Evolutionary conservation across 768 basidiomycete genomes (phyloP).

Genomic region (Boletellus emodensis): DNA sequence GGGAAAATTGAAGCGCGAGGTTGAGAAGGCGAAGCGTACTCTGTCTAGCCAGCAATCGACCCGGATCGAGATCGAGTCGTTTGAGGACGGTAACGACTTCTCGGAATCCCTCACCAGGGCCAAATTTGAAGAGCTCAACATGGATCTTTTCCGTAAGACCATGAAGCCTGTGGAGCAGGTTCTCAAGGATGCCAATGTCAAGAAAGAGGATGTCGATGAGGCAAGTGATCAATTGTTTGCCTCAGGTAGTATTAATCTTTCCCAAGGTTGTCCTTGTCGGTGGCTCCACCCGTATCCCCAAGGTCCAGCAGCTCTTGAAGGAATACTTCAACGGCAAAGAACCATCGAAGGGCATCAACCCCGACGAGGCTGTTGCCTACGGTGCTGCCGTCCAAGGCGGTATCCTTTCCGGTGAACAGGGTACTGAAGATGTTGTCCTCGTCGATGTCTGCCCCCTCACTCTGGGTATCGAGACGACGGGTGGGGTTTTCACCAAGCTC

Average conservation of each 20-base stretch:
- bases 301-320: conserved; percentile 97
- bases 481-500: conserved; percentile 96
- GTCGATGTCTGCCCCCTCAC: conserved; percentile 97
- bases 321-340: conserved; percentile 97
- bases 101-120: conserved; percentile 95
- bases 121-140: conserved; percentile 98
- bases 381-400: conserved; percentile 99
- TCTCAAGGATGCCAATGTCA: conserved; percentile 94
- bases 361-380: conserved; percentile 98
- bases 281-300: conserved; percentile 99
- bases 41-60: conserved; percentile 86
- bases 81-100: conserved; percentile 96
- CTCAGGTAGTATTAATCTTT: background rate
- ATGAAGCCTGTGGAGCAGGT: conserved; percentile 99
- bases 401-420: conserved; percentile 93
- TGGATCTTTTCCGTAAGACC: conserved; percentile 98
- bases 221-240: conserved; percentile 33
- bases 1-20: conserved; percentile 89
- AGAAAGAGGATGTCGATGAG: conserved; percentile 96
- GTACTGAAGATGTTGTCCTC: conserved; percentile 85
- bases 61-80: conserved; percentile 91
- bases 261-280: conserved; percentile 81
- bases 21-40: conserved; percentile 94
- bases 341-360: conserved; percentile 98
- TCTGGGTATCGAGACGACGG: conserved; percentile 98